phyloP scores from a whole-genome alignment of 805 yeast genomes.

The Nakazawaea ernobii region DNA sequence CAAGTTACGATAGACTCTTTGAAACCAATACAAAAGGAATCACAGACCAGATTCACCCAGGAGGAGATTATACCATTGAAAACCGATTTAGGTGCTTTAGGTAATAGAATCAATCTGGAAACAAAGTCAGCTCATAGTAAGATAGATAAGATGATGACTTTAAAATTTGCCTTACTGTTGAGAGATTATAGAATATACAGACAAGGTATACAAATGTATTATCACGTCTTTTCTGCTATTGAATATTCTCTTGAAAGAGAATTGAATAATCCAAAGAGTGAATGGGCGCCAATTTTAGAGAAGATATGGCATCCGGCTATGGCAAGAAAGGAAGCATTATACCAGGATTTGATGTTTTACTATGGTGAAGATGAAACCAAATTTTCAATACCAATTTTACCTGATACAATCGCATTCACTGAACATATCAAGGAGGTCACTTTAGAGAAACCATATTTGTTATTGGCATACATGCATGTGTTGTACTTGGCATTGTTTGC shows the following conservation, averaged over 20 bases:
- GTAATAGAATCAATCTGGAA: slow-evolving; percentile 69
- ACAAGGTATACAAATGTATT: slow-evolving; percentile 73
- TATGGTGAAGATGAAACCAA: slow-evolving; percentile 51
- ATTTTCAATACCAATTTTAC: slow-evolving; percentile 51
- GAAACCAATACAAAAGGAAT: not conserved
- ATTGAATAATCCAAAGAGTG: slow-evolving; percentile 33
- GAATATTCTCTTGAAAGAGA: slow-evolving; percentile 48
- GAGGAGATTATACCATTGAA: slow-evolving; percentile 69
- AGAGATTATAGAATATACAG: slow-evolving; percentile 73
- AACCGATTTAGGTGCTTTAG: slow-evolving; percentile 77
- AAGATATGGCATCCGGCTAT: slow-evolving; percentile 68
- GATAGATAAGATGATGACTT: slow-evolving; percentile 61
- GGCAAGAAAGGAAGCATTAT: slow-evolving; percentile 52
- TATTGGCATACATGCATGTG: slow-evolving; percentile 80
- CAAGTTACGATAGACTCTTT: not conserved
- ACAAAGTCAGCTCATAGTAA: slow-evolving; percentile 63
- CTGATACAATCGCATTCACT: slow-evolving; percentile 56
- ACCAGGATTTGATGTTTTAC: slow-evolving; percentile 61
- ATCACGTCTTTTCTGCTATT: slow-evolving; percentile 61
- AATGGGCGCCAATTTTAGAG: slow-evolving; percentile 33
- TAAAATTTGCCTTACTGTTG: slow-evolving; percentile 69
- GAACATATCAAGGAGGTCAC: slow-evolving; percentile 53
- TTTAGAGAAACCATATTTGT: slow-evolving; percentile 57
- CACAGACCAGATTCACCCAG: slow-evolving; percentile 16
- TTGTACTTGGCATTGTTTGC: slow-evolving; percentile 83